phyloP scores from a whole-genome alignment of 371 early-diverging fungal genomes.

The Dichotomocladium elegans region DNA sequence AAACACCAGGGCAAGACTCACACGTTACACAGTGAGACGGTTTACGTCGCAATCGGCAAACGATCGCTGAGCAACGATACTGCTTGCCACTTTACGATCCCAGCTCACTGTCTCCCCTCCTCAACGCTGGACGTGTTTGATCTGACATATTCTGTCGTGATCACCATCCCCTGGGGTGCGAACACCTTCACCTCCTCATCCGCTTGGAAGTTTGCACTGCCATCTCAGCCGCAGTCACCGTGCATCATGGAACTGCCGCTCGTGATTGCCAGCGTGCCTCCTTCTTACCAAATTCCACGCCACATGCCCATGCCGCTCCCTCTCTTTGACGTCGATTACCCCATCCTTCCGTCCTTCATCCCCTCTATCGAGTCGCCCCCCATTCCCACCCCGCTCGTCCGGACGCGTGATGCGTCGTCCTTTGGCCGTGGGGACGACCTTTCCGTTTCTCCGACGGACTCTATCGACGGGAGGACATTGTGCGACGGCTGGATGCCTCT shows the following conservation, averaged over 20 bases:
- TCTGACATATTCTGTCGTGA: constrained; percentile 24
- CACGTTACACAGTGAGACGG: constrained; percentile 24
- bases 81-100: constrained; percentile 28
- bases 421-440: neutral
- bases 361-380: constrained; percentile 25
- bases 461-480: constrained; percentile 2
- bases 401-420: constrained; percentile 6
- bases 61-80: constrained; percentile 18
- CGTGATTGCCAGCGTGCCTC: constrained; percentile 31
- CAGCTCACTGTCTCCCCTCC: constrained; percentile 30
- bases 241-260: constrained; percentile 18
- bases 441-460: constrained; percentile 7
- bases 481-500: neutral
- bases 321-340: constrained; percentile 3
- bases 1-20: constrained; percentile 17
- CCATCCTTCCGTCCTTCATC: constrained; percentile 24
- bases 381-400: constrained; percentile 18
- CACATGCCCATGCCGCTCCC: constrained; percentile 25
- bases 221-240: constrained; percentile 6
- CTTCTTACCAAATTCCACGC: constrained; percentile 14
- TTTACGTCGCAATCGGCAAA: constrained; percentile 25
- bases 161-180: constrained; percentile 26
- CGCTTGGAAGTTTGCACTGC: constrained; percentile 4
- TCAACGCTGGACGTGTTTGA: constrained; percentile 21
- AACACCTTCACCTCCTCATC: neutral